Evolutionary conservation across 2,329 filamentous ascomycete genomes (phyloP).

Genomic region (Akanthomyces lecanii): DNA sequence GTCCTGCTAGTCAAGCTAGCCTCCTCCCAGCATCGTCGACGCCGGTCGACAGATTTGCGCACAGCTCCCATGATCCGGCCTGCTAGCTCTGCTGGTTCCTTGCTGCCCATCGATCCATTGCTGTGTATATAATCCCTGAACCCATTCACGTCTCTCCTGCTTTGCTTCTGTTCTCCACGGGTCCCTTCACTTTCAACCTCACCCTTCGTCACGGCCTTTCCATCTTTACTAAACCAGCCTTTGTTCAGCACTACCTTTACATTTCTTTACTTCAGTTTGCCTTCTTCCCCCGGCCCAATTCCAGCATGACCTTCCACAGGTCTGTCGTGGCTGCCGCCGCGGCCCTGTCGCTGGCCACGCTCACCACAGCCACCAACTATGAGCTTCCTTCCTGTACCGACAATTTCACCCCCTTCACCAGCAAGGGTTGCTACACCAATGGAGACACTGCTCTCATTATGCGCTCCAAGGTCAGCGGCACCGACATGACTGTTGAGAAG

Average conservation of each 20-base stretch:
- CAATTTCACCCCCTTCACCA: constrained; percentile 44
- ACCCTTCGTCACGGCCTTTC: background rate
- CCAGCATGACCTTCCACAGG: constrained; percentile 31
- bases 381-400: constrained; percentile 42
- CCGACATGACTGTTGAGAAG: constrained; percentile 44
- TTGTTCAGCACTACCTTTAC: constrained; percentile 6
- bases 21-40: background rate
- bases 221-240: constrained; percentile 23
- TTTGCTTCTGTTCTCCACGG: background rate
- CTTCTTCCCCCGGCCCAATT: constrained; percentile 18
- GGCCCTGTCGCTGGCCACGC: constrained; percentile 35
- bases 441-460: constrained; percentile 37
- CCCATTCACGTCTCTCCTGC: background rate
- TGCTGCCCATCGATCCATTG: background rate
- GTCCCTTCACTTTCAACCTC: constrained; percentile 8
- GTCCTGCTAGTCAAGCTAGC: background rate
- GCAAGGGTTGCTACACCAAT: constrained; percentile 46
- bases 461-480: constrained; percentile 34
- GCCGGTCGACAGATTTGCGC: constrained; percentile 4
- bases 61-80: background rate
- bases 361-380: constrained; percentile 38
- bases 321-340: constrained; percentile 33
- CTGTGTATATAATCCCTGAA: constrained; percentile 7
- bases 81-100: background rate
- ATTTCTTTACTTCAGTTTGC: constrained; percentile 9